A percentile compares a stretch with the other conserved stretches of the same genome.
These are phyloP conservation scores for Didymellaceae sp. DNA, from an alignment of 2,329 filamentous ascomycete genomes.

Conservation along the genomic window DNA sequence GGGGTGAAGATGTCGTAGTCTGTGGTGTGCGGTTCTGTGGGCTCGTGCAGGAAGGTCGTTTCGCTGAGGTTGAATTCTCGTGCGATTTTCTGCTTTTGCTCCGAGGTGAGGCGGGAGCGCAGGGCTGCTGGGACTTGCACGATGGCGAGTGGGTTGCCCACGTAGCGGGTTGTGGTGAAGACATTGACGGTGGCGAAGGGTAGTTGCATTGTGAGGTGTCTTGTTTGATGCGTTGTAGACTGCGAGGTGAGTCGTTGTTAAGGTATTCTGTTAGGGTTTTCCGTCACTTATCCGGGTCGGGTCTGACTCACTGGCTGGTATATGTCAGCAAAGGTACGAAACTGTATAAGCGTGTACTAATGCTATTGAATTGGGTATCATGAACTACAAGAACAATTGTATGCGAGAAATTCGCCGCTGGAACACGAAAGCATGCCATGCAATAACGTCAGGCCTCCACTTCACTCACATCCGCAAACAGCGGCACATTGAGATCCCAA, in stretches of 20 bases:
- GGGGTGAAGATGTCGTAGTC: conserved; percentile 61
- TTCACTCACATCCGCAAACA: conserved; percentile 24
- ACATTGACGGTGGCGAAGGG: conserved; percentile 52
- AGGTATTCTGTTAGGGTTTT: too few species aligned
- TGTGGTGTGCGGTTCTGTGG: conserved; percentile 20
- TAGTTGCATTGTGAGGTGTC: conserved; percentile 20
- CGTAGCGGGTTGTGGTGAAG: conserved; percentile 54
- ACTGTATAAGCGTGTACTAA: too few species aligned
- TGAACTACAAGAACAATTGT: neutral
- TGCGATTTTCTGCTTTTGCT: conserved; percentile 59
- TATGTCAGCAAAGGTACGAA: too few species aligned
- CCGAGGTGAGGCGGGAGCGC: conserved; percentile 46
- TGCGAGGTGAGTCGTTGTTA: too few species aligned
- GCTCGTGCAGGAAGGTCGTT: conserved; percentile 59
- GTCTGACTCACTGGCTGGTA: too few species aligned
- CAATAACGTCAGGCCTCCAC: conserved; percentile 2
- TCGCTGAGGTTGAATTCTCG: conserved; percentile 64
- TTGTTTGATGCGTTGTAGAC: too few species aligned
- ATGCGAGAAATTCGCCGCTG: neutral
- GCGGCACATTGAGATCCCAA: conserved; percentile 49
- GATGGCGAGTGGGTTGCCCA: conserved; percentile 61
- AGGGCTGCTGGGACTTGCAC: conserved; percentile 54
- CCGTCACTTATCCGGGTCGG: too few species aligned
- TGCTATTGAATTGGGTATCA: too few species aligned
- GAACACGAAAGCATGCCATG: too few species aligned